Conservation (phyloP, 2,329 filamentous ascomycete species). For the Talaromyces sp. region DNA sequence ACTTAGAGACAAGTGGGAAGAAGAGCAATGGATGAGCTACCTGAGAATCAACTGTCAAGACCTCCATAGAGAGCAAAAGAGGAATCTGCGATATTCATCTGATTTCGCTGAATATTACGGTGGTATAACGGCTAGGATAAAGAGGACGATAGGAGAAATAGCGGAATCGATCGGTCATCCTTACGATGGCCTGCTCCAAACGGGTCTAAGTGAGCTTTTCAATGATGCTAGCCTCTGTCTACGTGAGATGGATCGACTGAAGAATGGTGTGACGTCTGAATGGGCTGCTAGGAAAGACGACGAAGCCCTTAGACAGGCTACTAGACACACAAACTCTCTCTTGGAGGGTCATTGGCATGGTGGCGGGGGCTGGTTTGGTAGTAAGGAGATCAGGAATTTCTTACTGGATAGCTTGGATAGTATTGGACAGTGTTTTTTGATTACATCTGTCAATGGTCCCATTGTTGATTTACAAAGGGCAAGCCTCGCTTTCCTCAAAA, state of each 20-base stretch:
- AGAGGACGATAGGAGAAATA: neutral
- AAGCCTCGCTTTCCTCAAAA: neutral
- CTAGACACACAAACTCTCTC: neutral
- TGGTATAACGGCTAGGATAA: neutral
- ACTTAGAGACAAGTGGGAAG: too few species aligned
- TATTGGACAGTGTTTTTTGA: neutral
- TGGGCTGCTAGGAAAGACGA: neutral
- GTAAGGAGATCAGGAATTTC: neutral
- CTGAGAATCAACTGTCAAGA: neutral
- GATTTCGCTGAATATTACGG: neutral
- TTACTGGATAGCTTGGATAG: neutral
- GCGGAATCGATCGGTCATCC: neutral
- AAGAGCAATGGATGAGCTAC: too few species aligned
- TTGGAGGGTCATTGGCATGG: neutral
- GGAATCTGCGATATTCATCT: neutral
- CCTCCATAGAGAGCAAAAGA: neutral
- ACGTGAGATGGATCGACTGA: neutral
- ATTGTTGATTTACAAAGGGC: neutral
- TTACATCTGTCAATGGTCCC: too few species aligned
- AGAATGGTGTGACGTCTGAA: neutral
- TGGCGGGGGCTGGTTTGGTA: neutral
- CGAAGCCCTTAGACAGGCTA: neutral
- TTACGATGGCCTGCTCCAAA: neutral
- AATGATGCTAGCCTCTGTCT: neutral
- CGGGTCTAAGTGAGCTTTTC: neutral